Percentiles rank a stretch among this genome's conserved stretches.
phyloP scores from a whole-genome alignment of 1,284 basidiomycete species.

The Marasmius sp. region DNA sequence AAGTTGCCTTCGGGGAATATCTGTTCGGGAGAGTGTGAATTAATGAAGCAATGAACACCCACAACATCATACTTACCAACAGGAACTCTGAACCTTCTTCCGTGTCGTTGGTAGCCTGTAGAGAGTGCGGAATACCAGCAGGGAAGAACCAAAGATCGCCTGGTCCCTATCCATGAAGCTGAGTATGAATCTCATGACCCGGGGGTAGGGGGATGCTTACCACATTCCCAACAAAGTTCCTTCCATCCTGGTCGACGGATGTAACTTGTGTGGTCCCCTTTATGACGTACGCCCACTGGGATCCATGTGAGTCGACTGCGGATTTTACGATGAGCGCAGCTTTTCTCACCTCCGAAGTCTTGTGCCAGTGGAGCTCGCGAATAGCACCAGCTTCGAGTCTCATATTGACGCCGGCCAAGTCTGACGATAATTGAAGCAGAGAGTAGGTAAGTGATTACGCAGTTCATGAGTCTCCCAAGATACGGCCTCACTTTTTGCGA shows the following conservation, averaged over 20 bases:
- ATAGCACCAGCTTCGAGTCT: constrained; percentile 63
- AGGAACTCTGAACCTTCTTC: constrained; percentile 68
- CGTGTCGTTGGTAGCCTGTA: constrained; percentile 60
- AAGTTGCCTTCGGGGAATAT: constrained; percentile 67
- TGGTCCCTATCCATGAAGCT: constrained; percentile 27
- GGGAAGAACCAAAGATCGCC: constrained; percentile 69
- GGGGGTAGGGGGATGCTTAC: constrained; percentile 31
- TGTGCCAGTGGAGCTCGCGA: constrained; percentile 77
- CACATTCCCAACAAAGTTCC: constrained; percentile 58
- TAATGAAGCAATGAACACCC: not conserved
- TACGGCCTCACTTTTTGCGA: constrained; percentile 47
- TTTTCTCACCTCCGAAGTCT: constrained; percentile 54
- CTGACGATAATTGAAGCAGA: constrained; percentile 24
- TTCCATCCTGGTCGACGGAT: constrained; percentile 57
- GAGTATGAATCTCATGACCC: not conserved
- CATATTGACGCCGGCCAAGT: constrained; percentile 71
- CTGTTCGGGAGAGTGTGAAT: constrained; percentile 27
- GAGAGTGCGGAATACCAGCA: constrained; percentile 61
- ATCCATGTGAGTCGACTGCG: not conserved
- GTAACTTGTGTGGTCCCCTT: constrained; percentile 64
- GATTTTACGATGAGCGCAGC: constrained; percentile 7
- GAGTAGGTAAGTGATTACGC: not conserved
- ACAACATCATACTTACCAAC: constrained; percentile 42
- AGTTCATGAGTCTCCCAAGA: constrained; percentile 6
- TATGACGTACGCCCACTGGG: constrained; percentile 68